Conservation (phyloP, 495 filamentous ascomycete genomes). For the Podospora bellae-mahoneyi region DNA sequence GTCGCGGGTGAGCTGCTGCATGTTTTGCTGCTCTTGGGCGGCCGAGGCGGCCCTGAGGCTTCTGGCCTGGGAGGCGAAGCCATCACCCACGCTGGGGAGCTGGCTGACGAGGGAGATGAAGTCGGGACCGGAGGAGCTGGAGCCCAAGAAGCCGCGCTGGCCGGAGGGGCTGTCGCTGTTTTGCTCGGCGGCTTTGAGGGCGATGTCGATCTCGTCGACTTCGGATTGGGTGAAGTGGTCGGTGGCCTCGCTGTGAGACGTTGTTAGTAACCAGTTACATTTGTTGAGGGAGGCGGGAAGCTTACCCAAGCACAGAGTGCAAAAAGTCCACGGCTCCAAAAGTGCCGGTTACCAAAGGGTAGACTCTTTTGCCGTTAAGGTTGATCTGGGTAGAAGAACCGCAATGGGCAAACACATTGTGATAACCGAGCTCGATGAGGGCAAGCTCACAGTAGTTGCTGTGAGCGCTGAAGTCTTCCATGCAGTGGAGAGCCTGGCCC, state of each 20-base stretch:
- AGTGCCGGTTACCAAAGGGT: conserved; percentile 81
- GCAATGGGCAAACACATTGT: conserved; percentile 79
- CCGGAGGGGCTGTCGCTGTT: conserved; percentile 27
- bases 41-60: conserved; percentile 70
- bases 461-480: conserved; percentile 92
- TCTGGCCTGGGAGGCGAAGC: conserved; percentile 72
- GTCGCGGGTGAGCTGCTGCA: conserved; percentile 14
- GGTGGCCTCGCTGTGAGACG: conserved; percentile 62
- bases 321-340: conserved; percentile 96
- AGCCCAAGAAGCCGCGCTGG: conserved; percentile 42
- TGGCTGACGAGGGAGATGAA: conserved; percentile 72
- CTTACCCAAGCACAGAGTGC: conserved; percentile 81
- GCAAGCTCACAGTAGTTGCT: conserved; percentile 91
- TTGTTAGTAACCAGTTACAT: neutral
- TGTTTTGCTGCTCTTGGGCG: conserved; percentile 66
- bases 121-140: conserved; percentile 41
- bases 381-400: conserved; percentile 72
- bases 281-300: neutral
- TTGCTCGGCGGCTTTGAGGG: conserved; percentile 57
- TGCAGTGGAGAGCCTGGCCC: conserved; percentile 86
- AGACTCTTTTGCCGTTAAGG: conserved; percentile 69
- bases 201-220: conserved; percentile 80
- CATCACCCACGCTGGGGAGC: conserved; percentile 68
- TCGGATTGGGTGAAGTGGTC: conserved; percentile 96
- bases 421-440: conserved; percentile 78